Evolutionary conservation across 2,329 filamentous ascomycete genomes (phyloP), one percentile per base, ranked within the genome.

Genomic region (Beauveria caledonica): DNA sequence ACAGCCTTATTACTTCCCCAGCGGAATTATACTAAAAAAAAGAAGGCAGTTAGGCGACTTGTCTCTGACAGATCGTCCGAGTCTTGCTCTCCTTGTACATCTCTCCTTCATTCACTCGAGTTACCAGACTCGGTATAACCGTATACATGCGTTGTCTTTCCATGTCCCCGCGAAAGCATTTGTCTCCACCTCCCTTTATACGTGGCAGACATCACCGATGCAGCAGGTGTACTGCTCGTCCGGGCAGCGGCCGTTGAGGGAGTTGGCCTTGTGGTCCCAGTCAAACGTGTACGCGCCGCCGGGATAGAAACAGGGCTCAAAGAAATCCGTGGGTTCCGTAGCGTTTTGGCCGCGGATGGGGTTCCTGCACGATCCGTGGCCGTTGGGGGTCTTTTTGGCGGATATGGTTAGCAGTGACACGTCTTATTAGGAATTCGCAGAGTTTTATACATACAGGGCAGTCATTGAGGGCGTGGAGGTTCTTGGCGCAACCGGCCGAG

Each of bases 221-320:
- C 61, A 64, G 53, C 60, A 63, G 27, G 62, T 62, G 40, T 64
- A 64, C 49, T 62, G 54, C 57, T 63, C 62, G 17, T n/a, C 33
- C n/a, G 63, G 60, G 33, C 61, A 63, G 46, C 46, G 50, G 9
- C 39, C 50, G 44, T 62, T 63, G 10, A 63, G 56, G n/a, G 58
- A 53, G 46, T 63, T 64, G 29, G 61, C 63, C n/a, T 39, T n/a
- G 39, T 40, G 56, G 51, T 64, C 63, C 25, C 21, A 29, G 50
- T 59, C 60, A 58, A 59, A 64, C 3, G 58, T 59, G 55, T 64
- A 64, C 7, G 63, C 53, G 29, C 61, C 63, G 36, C 53, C 50
- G 10, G 29, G 25, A 19, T 52, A 62, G 40, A 54, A 56, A 33
- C 63, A 64, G 23, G 63, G 58, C 21, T 45, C 40, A 50, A 62